phyloP scores from a whole-genome alignment of 345 rosid species.

The Aquilaria sinensis region DNA sequence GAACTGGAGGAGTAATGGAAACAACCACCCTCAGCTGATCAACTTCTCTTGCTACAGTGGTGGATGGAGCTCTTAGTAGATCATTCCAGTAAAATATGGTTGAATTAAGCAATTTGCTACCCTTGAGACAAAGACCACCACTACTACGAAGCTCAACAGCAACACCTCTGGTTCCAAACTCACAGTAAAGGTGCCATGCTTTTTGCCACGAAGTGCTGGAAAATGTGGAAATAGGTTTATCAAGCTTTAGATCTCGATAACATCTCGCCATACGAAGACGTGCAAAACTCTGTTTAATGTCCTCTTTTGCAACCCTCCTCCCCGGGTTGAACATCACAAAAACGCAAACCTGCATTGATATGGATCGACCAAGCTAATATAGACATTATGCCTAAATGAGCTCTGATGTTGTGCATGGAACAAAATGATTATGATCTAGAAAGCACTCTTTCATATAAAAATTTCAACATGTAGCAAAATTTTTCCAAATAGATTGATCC shows the following conservation, averaged over 20 bases:
- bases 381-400: too few relatives aligned
- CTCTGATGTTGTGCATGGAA: too few relatives aligned
- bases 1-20: constrained; percentile 84
- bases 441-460: too few relatives aligned
- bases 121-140: constrained; percentile 37
- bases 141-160: constrained; percentile 40
- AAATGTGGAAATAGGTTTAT: constrained; percentile 32
- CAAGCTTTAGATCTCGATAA: constrained; percentile 65
- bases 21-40: constrained; percentile 39
- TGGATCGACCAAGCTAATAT: neutral
- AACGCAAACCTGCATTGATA: constrained; percentile 48
- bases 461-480: too few relatives aligned
- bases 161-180: constrained; percentile 73
- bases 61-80: constrained; percentile 58
- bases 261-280: constrained; percentile 54
- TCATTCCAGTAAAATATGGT: constrained; percentile 65
- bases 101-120: constrained; percentile 31
- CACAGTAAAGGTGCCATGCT: constrained; percentile 65
- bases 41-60: constrained; percentile 42
- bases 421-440: too few relatives aligned
- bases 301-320: constrained; percentile 24
- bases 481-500: too few relatives aligned
- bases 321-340: constrained; percentile 37
- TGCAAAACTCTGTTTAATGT: constrained; percentile 29
- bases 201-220: constrained; percentile 52